Evolutionary conservation across 2,329 filamentous ascomycete genomes (phyloP).

Genomic region (Pyrenophora tritici-repentis): DNA sequence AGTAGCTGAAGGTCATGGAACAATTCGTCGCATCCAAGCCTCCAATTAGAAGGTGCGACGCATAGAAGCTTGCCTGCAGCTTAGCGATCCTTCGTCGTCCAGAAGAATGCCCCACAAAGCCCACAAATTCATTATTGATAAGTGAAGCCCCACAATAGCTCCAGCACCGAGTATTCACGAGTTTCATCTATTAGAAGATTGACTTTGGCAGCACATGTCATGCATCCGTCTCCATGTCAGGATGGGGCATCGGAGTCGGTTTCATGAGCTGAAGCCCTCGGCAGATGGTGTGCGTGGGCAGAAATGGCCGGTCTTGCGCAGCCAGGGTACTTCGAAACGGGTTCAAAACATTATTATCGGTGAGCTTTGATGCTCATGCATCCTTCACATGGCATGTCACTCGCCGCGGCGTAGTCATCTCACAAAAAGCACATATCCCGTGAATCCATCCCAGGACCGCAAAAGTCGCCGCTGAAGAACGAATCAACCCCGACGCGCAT

Average conservation of each 20-base stretch:
- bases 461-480: slow-evolving; percentile 4
- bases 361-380: slow-evolving; percentile 1
- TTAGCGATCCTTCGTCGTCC: too few relatives aligned
- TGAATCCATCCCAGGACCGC: slow-evolving; percentile 2
- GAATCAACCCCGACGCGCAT: slow-evolving; percentile 2
- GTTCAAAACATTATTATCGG: slow-evolving; percentile 3
- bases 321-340: slow-evolving; percentile 2
- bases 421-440: slow-evolving; percentile 9
- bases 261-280: neutral
- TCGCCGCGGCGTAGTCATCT: slow-evolving; percentile 3
- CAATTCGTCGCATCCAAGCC: too few relatives aligned
- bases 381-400: slow-evolving; percentile 6
- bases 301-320: neutral
- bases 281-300: neutral
- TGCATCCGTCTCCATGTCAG: neutral
- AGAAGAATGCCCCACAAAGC: neutral
- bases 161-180: neutral
- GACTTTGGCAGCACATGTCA: neutral
- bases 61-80: too few relatives aligned
- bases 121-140: slow-evolving; percentile 5
- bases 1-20: too few relatives aligned
- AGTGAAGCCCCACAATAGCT: slow-evolving; percentile 4
- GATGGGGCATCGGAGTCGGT: neutral
- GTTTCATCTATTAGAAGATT: slow-evolving; percentile 1
- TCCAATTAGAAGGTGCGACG: too few relatives aligned